phyloP scores from a whole-genome alignment of 1,284 basidiomycete species.

The Phaffia rhodozyma region DNA sequence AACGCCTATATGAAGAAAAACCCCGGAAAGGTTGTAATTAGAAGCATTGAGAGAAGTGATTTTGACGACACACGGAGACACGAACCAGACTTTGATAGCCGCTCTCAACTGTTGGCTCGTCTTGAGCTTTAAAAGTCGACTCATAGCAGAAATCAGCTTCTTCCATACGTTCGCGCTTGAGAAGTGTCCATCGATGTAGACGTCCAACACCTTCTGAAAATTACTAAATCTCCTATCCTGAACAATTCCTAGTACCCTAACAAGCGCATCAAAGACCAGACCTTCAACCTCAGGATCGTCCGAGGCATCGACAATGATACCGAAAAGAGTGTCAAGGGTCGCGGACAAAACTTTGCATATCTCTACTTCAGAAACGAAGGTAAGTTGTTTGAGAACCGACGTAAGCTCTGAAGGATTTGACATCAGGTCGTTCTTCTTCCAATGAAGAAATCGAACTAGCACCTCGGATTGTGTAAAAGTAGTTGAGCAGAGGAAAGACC shows the following conservation, averaged over 20 bases:
- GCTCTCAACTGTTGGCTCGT: slow-evolving; percentile 66
- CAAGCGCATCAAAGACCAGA: slow-evolving; percentile 78
- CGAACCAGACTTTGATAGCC: slow-evolving; percentile 77
- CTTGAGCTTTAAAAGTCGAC: slow-evolving; percentile 63
- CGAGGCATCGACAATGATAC: slow-evolving; percentile 61
- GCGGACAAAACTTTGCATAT: slow-evolving; percentile 89
- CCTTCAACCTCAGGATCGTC: slow-evolving; percentile 73
- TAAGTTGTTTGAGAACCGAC: slow-evolving; percentile 69
- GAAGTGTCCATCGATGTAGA: slow-evolving; percentile 88
- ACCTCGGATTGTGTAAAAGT: slow-evolving; percentile 85
- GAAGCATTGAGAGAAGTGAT: neutral
- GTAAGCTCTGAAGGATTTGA: slow-evolving; percentile 55
- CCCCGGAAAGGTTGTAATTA: neutral
- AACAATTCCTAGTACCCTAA: slow-evolving; percentile 78
- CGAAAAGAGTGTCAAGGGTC: slow-evolving; percentile 88
- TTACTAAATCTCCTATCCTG: slow-evolving; percentile 92
- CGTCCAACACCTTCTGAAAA: slow-evolving; percentile 63
- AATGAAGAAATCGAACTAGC: slow-evolving; percentile 67
- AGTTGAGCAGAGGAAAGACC: slow-evolving; percentile 85
- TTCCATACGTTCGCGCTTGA: slow-evolving; percentile 61
- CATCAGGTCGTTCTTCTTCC: slow-evolving; percentile 49
- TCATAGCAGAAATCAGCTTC: slow-evolving; percentile 76
- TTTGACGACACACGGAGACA: neutral
- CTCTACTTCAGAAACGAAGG: slow-evolving; percentile 82
- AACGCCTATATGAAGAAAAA: slow-evolving; percentile 44